Evolutionary conservation across 78 protist genomes (phyloP), one percentile per base, ranked within the genome.

Genomic region (Ministeria vibrans): DNA sequence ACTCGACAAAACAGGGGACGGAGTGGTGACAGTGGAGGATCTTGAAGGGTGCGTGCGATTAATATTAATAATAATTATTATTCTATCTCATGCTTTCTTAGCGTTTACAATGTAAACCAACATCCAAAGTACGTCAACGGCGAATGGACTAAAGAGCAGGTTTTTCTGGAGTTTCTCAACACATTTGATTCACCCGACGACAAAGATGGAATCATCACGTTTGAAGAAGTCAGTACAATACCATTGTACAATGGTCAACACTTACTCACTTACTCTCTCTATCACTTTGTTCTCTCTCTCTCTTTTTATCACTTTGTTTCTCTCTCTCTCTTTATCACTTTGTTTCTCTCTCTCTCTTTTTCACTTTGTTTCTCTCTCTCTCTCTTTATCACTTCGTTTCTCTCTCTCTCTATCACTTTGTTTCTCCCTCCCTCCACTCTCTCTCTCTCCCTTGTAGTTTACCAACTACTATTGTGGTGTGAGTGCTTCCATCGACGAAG

Each of bases 1-100:
- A n/a, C 59, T 79, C 18, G 83, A 79, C 62, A 41, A 44, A 25
- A 28, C 34, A n/a, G 62, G 62, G 38, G 61, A 64, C 46, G 83
- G 83, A 22, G 3, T 1, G 32, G 28, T 79, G n/a, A 63, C 44
- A 0, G 22, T n/a, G 15, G 61, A 39, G 32, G 83, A 79, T 1
- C 64, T 79, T 32, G 43, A 2, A 27, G 27, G 2, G 42, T 64
- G 42, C 38, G 68, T 61, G 68, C n/a, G 6, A 11, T 18, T 61
- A 5, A 11, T 23, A 11, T 61, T 15, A 13, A 5, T 23, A 18
- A 5, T 15, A 18, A 5, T 7, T 18, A 18, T 5, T n/a, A 23
- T n/a, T 23, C 68, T 18, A 6, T 23, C 68, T 27, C 68, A 27
- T n/a, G 6, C 55, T 23, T 78, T 28, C 36, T 15, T 13, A 22